Percentiles rank a stretch among this genome's conserved stretches.
phyloP scores from a whole-genome alignment of 2,329 filamentous ascomycete genomes.

The Ophiostoma novo-ulmi region DNA sequence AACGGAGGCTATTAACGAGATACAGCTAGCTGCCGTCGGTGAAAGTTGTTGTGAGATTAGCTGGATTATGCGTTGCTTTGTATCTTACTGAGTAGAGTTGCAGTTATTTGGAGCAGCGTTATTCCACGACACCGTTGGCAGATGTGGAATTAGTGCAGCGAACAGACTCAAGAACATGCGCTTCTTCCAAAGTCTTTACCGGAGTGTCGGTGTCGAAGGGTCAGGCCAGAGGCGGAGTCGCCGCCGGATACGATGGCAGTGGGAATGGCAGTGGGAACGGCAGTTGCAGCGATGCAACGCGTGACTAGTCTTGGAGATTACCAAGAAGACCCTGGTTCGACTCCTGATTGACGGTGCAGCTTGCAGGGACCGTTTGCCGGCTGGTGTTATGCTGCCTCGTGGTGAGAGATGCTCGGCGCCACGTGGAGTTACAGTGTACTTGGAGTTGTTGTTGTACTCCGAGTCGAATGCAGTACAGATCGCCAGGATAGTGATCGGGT shows the following conservation, averaged over 20 bases:
- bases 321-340: not conserved
- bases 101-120: not conserved
- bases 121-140: no score
- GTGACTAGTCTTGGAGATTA: not conserved
- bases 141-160: not conserved
- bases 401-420: not conserved
- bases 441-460: not conserved
- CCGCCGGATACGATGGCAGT: no score
- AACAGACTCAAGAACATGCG: not conserved
- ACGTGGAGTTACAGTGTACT: not conserved
- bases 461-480: not conserved
- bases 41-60: not conserved
- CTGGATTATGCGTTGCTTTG: not conserved
- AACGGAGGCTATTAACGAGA: not conserved
- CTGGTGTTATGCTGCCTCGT: not conserved
- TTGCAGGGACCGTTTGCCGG: not conserved
- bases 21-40: not conserved
- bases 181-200: not conserved
- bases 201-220: not conserved
- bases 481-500: not conserved
- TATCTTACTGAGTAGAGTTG: not conserved
- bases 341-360: not conserved
- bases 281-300: slow-evolving; percentile 7
- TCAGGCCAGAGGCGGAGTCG: not conserved
- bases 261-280: no score